Percentiles rank a stretch among this genome's conserved stretches.
These are phyloP conservation scores for Geum urbanum DNA, from an alignment of 306 rosid species.

Conservation along the genomic window DNA sequence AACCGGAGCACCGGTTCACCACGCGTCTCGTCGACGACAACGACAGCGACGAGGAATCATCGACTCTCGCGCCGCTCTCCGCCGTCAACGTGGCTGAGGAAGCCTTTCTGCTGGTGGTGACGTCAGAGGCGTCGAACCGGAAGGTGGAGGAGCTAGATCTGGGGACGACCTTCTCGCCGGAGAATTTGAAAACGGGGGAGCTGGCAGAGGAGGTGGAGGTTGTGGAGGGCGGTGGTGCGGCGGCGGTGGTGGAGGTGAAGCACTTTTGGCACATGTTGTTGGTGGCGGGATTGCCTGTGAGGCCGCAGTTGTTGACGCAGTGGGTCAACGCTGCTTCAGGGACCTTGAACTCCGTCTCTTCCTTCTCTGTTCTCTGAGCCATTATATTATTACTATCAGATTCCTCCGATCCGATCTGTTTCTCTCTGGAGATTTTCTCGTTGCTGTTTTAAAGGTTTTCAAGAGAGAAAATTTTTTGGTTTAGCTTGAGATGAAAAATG, in stretches of 20 bases:
- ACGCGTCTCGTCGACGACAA: conserved; percentile 42
- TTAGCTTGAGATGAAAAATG: neutral
- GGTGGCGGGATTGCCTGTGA: conserved; percentile 66
- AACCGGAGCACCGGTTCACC: conserved; percentile 82
- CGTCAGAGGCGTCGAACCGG: conserved; percentile 17
- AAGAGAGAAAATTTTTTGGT: too few species aligned
- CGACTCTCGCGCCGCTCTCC: conserved; percentile 27
- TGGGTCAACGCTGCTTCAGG: conserved; percentile 56
- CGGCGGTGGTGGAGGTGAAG: conserved; percentile 39
- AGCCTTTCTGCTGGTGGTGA: conserved; percentile 6
- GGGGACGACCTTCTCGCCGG: conserved; percentile 36
- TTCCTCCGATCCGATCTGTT: too few species aligned
- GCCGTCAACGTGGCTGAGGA: neutral
- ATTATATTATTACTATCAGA: conserved; percentile 8
- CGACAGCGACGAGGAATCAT: conserved; percentile 10
- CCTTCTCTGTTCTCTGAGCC: conserved; percentile 82
- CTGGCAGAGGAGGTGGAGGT: conserved; percentile 28
- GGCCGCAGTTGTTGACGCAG: conserved; percentile 84
- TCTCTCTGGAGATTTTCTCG: too few species aligned
- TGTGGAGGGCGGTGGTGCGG: conserved; percentile 1
- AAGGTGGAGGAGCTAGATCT: conserved; percentile 32
- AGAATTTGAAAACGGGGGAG: conserved; percentile 34
- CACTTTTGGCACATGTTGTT: conserved; percentile 93
- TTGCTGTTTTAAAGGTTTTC: too few species aligned
- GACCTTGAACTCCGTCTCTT: conserved; percentile 83